These are phyloP conservation scores for Aspergillus incahuasiensis DNA, from an alignment of 495 filamentous ascomycete genomes.

Conservation along the genomic window DNA sequence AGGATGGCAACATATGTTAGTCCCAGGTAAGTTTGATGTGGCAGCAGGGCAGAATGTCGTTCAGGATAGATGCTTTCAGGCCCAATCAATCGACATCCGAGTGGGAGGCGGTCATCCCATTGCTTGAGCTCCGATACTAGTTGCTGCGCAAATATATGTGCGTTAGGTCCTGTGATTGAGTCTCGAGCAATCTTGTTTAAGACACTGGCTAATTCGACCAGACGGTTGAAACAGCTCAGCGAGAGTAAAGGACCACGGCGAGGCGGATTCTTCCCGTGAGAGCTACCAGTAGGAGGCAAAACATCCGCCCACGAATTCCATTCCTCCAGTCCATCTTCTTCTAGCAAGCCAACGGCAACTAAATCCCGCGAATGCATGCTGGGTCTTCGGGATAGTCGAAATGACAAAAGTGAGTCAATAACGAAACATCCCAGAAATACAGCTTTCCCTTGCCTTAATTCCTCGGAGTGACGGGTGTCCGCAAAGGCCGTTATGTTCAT, in stretches of 20 bases:
- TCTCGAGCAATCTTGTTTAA: slow-evolving; percentile 42
- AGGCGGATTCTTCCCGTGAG: slow-evolving; percentile 32
- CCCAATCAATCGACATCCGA: slow-evolving; percentile 39
- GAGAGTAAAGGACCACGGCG: slow-evolving; percentile 51
- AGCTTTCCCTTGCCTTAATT: slow-evolving; percentile 42
- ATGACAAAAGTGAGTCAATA: slow-evolving; percentile 59
- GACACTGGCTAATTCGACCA: slow-evolving; percentile 46
- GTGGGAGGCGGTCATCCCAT: slow-evolving; percentile 40
- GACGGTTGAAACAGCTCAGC: slow-evolving; percentile 58
- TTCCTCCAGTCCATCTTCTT: slow-evolving; percentile 65
- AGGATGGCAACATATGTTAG: slow-evolving; percentile 44
- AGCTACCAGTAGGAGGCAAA: slow-evolving; percentile 34
- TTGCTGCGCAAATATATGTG: slow-evolving; percentile 36
- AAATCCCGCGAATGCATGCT: slow-evolving; percentile 50
- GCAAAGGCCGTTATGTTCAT: slow-evolving; percentile 37
- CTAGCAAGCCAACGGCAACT: slow-evolving; percentile 38
- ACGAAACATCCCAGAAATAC: slow-evolving; percentile 61
- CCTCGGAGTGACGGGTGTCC: slow-evolving; percentile 32
- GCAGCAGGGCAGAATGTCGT: slow-evolving; percentile 39
- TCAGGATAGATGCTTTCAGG: slow-evolving; percentile 42
- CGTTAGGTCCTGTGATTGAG: slow-evolving; percentile 27
- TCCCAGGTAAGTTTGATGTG: slow-evolving; percentile 47
- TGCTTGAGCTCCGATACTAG: slow-evolving; percentile 36
- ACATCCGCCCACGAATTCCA: slow-evolving; percentile 67
- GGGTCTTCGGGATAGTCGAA: slow-evolving; percentile 48